Percentiles rank a stretch among this genome's conserved stretches.
phyloP scores from a whole-genome alignment of 208 protist species.

The Acanthamoeba lenticulata region DNA sequence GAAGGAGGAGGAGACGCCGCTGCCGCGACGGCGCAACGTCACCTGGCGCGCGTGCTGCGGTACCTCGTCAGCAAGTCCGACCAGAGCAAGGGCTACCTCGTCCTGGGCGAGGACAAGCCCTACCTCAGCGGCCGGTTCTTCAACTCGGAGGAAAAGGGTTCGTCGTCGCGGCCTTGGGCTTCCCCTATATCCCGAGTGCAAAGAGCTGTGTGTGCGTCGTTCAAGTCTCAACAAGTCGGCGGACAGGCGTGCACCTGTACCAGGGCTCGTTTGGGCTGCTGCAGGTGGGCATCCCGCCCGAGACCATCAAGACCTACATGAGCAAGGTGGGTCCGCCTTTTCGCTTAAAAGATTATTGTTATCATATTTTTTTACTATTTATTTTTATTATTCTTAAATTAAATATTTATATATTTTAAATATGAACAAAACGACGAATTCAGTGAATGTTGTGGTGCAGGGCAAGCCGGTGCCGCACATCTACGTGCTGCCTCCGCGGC shows the following conservation, averaged over 20 bases:
- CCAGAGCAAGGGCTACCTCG: not conserved
- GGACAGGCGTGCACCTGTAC: not conserved
- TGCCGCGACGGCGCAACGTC: not conserved
- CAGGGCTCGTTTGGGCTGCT: slow-evolving; percentile 68
- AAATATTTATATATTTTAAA: too few relatives aligned
- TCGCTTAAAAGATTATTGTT: not conserved
- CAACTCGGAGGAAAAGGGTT: slow-evolving; percentile 21
- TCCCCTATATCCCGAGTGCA: not conserved
- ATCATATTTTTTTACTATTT: not conserved
- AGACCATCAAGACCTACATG: slow-evolving; percentile 83
- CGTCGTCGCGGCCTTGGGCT: not conserved
- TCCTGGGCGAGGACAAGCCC: not conserved
- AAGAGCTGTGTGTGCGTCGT: not conserved
- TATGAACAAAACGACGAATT: too few relatives aligned
- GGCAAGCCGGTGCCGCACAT: slow-evolving; percentile 63
- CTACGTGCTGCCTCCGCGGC: slow-evolving; percentile 75
- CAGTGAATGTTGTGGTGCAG: not conserved
- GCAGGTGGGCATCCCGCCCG: slow-evolving; percentile 84
- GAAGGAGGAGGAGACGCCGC: too few relatives aligned
- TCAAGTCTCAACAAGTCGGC: too few relatives aligned
- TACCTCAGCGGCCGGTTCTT: not conserved
- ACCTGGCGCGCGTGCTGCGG: not conserved
- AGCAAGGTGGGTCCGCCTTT: not conserved
- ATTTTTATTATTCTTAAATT: too few relatives aligned
- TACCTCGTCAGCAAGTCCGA: not conserved